Percentiles rank a stretch among this genome's conserved stretches.
phyloP scores from a whole-genome alignment of 148 eudicot genomes.

The Drosera capensis region DNA sequence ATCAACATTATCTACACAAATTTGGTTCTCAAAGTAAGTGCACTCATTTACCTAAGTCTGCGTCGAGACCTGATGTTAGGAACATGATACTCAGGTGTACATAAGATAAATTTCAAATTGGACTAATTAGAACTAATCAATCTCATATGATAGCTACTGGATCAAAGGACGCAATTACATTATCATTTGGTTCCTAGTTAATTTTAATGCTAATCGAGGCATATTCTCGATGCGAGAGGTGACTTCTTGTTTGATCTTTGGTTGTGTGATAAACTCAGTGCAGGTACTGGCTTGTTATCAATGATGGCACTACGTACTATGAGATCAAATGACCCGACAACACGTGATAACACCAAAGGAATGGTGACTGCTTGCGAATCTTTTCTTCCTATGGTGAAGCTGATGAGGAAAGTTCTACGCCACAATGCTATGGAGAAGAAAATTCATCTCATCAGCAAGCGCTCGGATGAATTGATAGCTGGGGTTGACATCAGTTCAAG shows the following conservation, averaged over 20 bases:
- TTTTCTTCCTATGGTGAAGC: constrained; percentile 86
- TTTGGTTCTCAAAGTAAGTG: too few relatives aligned
- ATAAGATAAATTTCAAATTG: too few relatives aligned
- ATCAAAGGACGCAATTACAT: too few relatives aligned
- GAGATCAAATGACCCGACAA: constrained; percentile 17
- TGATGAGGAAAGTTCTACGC: constrained; percentile 63
- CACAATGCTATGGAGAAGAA: constrained; percentile 50
- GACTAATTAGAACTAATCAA: too few relatives aligned
- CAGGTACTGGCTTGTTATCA: constrained; percentile 90
- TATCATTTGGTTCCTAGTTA: too few relatives aligned
- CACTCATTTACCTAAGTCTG: too few relatives aligned
- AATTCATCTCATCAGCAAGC: constrained; percentile 57
- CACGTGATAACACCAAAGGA: constrained; percentile 23
- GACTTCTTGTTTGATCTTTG: neutral
- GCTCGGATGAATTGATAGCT: constrained; percentile 70
- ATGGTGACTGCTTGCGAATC: constrained; percentile 78
- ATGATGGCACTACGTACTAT: constrained; percentile 92
- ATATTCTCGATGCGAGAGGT: too few relatives aligned
- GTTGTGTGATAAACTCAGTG: constrained; percentile 17
- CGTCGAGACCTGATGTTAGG: too few relatives aligned
- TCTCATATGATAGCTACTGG: too few relatives aligned
- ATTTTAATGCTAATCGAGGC: too few relatives aligned
- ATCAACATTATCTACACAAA: too few relatives aligned
- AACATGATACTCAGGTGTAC: too few relatives aligned
- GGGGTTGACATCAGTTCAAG: constrained; percentile 54